These are phyloP conservation scores for Aspergillus bertholletiae DNA, from an alignment of 495 filamentous ascomycete genomes.

Conservation along the genomic window DNA sequence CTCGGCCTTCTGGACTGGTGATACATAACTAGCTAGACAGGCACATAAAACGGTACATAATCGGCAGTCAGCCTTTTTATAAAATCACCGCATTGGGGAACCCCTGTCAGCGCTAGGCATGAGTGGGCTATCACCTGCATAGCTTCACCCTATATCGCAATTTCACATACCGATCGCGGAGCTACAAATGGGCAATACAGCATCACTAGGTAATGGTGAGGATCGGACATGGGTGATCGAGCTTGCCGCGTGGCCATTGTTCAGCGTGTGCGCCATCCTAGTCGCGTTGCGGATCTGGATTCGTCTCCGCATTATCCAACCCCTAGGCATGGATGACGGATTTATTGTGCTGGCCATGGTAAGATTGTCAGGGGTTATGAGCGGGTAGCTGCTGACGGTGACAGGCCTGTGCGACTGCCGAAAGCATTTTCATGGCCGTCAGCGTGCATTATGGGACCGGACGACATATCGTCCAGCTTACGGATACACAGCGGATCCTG, in stretches of 20 bases:
- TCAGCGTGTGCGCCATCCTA: not conserved
- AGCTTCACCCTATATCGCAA: too few species aligned
- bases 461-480: not conserved
- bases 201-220: not conserved
- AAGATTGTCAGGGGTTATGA: not conserved
- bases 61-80: too few species aligned
- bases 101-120: too few species aligned
- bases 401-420: constrained; percentile 1
- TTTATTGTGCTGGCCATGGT: constrained; percentile 6
- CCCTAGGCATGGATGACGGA: constrained; percentile 11
- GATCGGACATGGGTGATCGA: constrained; percentile 8
- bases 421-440: constrained; percentile 2
- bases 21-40: too few species aligned
- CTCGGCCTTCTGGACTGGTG: too few species aligned
- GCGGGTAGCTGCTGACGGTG: not conserved
- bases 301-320: constrained; percentile 4
- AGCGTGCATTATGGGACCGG: constrained; percentile 8
- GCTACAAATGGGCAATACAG: not conserved
- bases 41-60: too few species aligned
- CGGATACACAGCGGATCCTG: not conserved
- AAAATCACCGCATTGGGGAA: too few species aligned
- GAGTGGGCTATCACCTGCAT: too few species aligned
- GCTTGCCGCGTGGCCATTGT: constrained; percentile 8
- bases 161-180: not conserved
- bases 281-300: constrained; percentile 3